phyloP scores from a whole-genome alignment of 2,329 filamentous ascomycete genomes.

The Mariannaea sp. region DNA sequence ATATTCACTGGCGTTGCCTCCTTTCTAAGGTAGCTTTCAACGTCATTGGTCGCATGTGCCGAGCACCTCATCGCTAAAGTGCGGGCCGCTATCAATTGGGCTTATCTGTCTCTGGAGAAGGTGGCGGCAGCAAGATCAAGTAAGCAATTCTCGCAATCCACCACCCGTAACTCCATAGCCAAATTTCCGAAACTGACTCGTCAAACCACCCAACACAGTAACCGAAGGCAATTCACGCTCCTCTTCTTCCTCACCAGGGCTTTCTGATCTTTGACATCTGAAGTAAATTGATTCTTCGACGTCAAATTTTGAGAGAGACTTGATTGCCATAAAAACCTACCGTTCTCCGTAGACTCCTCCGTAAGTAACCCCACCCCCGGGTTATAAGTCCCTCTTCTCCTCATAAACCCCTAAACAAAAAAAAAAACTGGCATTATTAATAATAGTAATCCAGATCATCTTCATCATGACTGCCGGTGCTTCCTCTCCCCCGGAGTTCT shows the following conservation, averaged over 20 bases:
- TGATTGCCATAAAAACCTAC: neutral
- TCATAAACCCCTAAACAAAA: no score
- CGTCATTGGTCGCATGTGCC: constrained; percentile 7
- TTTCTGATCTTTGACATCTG: neutral
- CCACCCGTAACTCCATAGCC: neutral
- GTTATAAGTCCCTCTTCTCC: constrained; percentile 1
- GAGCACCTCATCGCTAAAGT: constrained; percentile 19
- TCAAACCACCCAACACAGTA: no score
- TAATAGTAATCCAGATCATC: constrained; percentile 13
- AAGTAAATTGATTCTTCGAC: neutral
- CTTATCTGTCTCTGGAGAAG: neutral
- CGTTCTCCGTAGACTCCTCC: neutral
- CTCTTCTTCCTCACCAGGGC: neutral
- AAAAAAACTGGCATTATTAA: constrained; percentile 13
- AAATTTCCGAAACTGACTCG: neutral
- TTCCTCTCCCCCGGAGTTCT: constrained; percentile 68
- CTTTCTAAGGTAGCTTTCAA: no score
- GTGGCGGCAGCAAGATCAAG: constrained; percentile 2
- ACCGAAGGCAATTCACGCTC: no score
- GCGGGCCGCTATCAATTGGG: neutral
- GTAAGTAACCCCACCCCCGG: constrained; percentile 6
- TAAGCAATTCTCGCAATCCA: neutral
- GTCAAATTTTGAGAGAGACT: neutral
- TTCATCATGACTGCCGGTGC: constrained; percentile 46
- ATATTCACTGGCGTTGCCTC: no score